These are phyloP conservation scores for Dipteronia dyeriana DNA, from an alignment of 345 rosid species.

Conservation along the genomic window DNA sequence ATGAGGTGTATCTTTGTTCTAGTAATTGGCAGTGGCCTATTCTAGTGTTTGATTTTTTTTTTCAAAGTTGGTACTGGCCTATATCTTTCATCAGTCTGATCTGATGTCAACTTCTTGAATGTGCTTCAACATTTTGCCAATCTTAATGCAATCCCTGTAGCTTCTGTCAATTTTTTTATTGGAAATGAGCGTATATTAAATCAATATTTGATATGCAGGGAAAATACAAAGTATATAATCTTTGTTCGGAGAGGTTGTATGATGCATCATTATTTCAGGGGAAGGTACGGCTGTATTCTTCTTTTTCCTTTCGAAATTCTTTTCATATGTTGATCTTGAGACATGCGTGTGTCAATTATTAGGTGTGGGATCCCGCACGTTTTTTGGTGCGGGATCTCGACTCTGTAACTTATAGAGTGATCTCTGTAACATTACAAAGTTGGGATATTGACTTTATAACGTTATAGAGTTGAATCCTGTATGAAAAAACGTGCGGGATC, in stretches of 20 bases:
- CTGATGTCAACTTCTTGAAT: background rate
- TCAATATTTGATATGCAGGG: slow-evolving; percentile 47
- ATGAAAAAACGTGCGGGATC: no score
- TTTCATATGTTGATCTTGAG: background rate
- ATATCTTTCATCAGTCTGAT: background rate
- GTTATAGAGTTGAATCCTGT: no score
- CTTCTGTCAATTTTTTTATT: slow-evolving; percentile 6
- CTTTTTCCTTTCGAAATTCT: background rate
- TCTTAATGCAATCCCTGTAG: background rate
- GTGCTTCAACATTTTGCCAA: background rate
- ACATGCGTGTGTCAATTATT: no score
- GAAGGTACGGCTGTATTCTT: slow-evolving; percentile 53
- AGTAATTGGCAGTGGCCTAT: background rate
- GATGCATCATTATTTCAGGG: slow-evolving; percentile 87
- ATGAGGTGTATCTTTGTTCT: background rate
- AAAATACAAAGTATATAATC: slow-evolving; percentile 94
- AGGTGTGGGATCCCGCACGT: no score
- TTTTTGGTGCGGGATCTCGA: no score
- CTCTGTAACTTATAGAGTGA: no score
- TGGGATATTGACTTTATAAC: no score
- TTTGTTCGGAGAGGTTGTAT: slow-evolving; percentile 91
- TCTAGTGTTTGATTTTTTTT: background rate
- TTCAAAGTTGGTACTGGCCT: background rate
- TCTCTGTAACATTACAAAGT: no score
- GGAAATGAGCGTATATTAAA: slow-evolving; percentile 17